These are phyloP conservation scores for Boletus coccyginus DNA, from an alignment of 768 basidiomycete species.

Conservation along the genomic window DNA sequence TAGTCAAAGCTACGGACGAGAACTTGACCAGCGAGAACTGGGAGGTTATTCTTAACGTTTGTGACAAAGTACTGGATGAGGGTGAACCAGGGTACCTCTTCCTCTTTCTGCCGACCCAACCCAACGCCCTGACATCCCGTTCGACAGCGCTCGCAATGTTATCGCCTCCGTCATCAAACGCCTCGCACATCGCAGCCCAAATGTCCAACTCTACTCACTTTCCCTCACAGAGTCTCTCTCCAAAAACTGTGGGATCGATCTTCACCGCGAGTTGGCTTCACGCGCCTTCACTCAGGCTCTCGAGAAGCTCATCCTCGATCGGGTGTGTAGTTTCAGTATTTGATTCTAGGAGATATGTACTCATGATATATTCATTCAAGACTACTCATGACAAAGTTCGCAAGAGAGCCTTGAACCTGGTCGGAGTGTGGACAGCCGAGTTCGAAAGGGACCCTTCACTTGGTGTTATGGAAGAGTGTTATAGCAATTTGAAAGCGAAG, in stretches of 20 bases:
- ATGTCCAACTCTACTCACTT: conserved; percentile 93
- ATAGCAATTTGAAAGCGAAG: conserved; percentile 76
- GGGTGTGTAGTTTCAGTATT: conserved; percentile 47
- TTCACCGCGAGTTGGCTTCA: conserved; percentile 86
- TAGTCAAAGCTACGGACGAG: conserved; percentile 97
- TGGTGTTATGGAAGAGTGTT: conserved; percentile 90
- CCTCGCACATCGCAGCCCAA: conserved; percentile 89
- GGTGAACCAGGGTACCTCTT: conserved; percentile 72
- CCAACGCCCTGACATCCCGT: conserved; percentile 14
- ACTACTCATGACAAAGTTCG: conserved; percentile 92
- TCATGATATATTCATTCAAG: conserved; percentile 39
- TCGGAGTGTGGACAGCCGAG: conserved; percentile 82
- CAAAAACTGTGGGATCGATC: conserved; percentile 82
- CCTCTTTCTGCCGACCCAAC: not conserved
- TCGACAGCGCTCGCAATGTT: conserved; percentile 78
- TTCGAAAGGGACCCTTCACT: conserved; percentile 79
- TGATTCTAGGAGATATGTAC: not conserved
- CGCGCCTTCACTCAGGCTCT: conserved; percentile 88
- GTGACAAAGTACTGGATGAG: conserved; percentile 94
- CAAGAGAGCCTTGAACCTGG: conserved; percentile 62
- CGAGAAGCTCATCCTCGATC: conserved; percentile 83
- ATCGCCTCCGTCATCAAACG: conserved; percentile 86
- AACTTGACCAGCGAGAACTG: conserved; percentile 93
- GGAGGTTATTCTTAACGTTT: conserved; percentile 92
- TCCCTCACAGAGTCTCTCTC: conserved; percentile 84